phyloP scores from a whole-genome alignment of 768 basidiomycete species.

The Mycena venus region DNA sequence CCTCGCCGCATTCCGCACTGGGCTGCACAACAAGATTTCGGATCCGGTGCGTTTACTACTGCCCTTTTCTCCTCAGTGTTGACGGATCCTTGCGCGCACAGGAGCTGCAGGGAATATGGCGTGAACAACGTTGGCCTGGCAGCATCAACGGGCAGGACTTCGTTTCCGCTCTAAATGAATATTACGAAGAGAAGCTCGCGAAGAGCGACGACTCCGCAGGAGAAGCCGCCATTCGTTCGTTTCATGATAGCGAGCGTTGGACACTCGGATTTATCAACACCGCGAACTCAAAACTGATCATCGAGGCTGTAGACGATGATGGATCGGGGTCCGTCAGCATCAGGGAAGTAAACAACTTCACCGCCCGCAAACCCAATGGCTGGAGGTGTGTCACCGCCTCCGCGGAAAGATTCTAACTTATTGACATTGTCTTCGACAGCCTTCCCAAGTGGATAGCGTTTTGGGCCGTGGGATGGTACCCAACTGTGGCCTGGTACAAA shows the following conservation, averaged over 20 bases:
- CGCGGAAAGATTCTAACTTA: not conserved
- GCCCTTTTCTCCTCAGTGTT: not conserved
- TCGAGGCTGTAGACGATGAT: not conserved
- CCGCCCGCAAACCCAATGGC: not conserved
- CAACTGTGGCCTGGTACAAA: not conserved
- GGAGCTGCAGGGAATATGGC: not conserved
- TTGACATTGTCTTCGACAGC: not conserved
- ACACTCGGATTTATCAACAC: not conserved
- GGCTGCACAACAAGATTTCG: not conserved
- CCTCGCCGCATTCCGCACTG: not conserved
- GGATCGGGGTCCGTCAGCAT: not conserved
- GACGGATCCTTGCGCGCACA: not conserved
- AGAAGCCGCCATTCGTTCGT: too few relatives aligned
- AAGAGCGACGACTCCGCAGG: too few relatives aligned
- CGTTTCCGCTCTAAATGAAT: not conserved
- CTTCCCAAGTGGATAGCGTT: not conserved
- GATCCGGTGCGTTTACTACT: not conserved
- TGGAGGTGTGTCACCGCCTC: not conserved
- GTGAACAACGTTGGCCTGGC: not conserved
- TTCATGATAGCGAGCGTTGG: not conserved
- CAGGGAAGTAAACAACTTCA: not conserved
- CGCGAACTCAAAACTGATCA: not conserved
- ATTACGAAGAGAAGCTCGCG: not conserved
- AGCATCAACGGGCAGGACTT: not conserved
- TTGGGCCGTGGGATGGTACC: not conserved